Conservation (phyloP, 148 eudicot genomes). For the Talinum fruticosum region DNA sequence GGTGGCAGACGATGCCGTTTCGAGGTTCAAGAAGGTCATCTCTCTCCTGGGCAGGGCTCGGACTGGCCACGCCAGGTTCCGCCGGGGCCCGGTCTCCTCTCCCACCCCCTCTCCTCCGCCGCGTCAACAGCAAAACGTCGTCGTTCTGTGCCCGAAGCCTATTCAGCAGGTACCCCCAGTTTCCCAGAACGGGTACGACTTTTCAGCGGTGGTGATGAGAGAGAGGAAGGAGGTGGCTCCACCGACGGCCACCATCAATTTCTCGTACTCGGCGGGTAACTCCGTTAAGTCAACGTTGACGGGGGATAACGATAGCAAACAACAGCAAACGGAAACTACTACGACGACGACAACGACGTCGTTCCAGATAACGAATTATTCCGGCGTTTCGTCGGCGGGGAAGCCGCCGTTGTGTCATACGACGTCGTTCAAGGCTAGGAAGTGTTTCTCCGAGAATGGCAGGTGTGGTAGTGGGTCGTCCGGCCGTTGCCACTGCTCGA, state of each 20-base stretch:
- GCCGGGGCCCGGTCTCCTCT: constrained; percentile 34
- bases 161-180: constrained; percentile 53
- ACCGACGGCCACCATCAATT: constrained; percentile 45
- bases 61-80: constrained; percentile 88
- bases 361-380: constrained; percentile 49
- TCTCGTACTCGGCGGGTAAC: constrained; percentile 49
- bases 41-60: constrained; percentile 27
- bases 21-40: constrained; percentile 20
- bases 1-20: constrained; percentile 65
- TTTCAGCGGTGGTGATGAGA: background rate
- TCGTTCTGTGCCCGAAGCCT: constrained; percentile 66
- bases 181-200: background rate
- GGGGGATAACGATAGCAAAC: constrained; percentile 40
- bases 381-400: constrained; percentile 47
- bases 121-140: constrained; percentile 6
- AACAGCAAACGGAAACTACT: constrained; percentile 1
- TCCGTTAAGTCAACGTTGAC: constrained; percentile 70
- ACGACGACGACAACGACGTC: constrained; percentile 25
- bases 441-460: constrained; percentile 80
- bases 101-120: background rate
- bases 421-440: constrained; percentile 54
- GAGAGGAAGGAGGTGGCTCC: background rate
- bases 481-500: constrained; percentile 86
- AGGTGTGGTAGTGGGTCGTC: constrained; percentile 81
- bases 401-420: constrained; percentile 64